Evolutionary conservation across 495 filamentous ascomycete species (phyloP).

Genomic region (Venustampulla echinocandica): DNA sequence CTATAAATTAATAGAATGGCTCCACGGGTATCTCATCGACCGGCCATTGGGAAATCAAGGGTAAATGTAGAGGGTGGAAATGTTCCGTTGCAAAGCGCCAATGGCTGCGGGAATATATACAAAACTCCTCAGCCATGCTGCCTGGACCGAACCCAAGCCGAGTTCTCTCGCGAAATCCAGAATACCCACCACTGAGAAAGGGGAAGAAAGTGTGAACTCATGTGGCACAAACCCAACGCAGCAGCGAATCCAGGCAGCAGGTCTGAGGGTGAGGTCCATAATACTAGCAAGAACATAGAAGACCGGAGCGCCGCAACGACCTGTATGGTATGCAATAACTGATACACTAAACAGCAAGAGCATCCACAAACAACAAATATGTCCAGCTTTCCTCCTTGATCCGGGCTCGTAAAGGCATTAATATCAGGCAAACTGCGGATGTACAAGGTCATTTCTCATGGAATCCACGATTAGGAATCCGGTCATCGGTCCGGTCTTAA

Average conservation of each 20-base stretch:
- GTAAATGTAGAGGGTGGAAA: neutral
- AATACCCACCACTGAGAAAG: constrained; percentile 18
- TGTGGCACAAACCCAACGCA: constrained; percentile 13
- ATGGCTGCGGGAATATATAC: constrained; percentile 20
- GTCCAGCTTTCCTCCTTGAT: constrained; percentile 8
- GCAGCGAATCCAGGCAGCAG: constrained; percentile 23
- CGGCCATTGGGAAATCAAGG: no score
- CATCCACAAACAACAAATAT: constrained; percentile 7
- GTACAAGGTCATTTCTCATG: constrained; percentile 13
- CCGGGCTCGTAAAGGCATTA: constrained; percentile 18
- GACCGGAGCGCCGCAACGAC: constrained; percentile 16
- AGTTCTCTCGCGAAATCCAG: constrained; percentile 13
- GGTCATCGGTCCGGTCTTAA: constrained; percentile 16
- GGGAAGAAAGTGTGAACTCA: constrained; percentile 1
- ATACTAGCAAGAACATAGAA: constrained; percentile 10
- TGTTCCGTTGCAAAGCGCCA: constrained; percentile 1
- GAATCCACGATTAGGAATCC: constrained; percentile 7
- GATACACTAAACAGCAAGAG: constrained; percentile 20
- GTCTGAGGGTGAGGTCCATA: constrained; percentile 17
- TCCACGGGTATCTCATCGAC: no score
- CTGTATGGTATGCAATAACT: constrained; percentile 22
- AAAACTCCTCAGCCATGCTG: constrained; percentile 16
- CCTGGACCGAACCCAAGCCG: constrained; percentile 16
- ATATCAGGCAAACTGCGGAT: constrained; percentile 13
- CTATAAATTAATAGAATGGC: neutral